These are phyloP conservation scores for Xylariaceae sp. DNA, from an alignment of 2,329 filamentous ascomycete genomes.

Conservation along the genomic window DNA sequence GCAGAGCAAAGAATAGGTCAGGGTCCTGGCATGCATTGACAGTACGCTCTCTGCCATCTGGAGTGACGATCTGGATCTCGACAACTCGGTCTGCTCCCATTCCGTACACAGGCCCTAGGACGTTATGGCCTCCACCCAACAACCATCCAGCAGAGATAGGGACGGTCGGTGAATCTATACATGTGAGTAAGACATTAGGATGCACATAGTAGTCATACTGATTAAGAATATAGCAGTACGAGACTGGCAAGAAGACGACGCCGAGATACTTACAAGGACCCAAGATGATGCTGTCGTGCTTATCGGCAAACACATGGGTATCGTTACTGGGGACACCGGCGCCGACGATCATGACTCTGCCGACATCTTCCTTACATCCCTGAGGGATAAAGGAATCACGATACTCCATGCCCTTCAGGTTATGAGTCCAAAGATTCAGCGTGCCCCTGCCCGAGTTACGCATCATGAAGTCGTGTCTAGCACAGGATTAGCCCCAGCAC, in stretches of 20 bases:
- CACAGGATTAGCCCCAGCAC: slow-evolving; percentile 2
- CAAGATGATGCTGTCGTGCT: slow-evolving; percentile 19
- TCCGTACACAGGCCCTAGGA: slow-evolving; percentile 33
- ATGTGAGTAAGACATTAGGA: neutral
- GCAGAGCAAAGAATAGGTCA: slow-evolving; percentile 33
- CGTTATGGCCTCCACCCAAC: slow-evolving; percentile 17
- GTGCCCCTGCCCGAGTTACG: slow-evolving; percentile 19
- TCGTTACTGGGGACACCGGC: slow-evolving; percentile 15
- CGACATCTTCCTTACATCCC: slow-evolving; percentile 14
- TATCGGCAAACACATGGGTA: slow-evolving; percentile 17
- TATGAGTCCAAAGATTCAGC: slow-evolving; percentile 21
- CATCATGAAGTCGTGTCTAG: slow-evolving; percentile 20
- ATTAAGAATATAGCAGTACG: neutral
- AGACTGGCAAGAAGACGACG: neutral
- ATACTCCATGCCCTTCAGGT: slow-evolving; percentile 18
- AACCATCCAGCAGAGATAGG: slow-evolving; percentile 19
- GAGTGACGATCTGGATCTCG: slow-evolving; percentile 40
- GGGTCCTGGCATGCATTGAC: slow-evolving; percentile 40
- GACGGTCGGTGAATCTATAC: slow-evolving; percentile 14
- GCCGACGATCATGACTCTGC: slow-evolving; percentile 16
- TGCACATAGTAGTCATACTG: too few relatives aligned
- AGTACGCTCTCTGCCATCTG: slow-evolving; percentile 36
- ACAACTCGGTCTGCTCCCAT: slow-evolving; percentile 46
- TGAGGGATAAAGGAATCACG: slow-evolving; percentile 13
- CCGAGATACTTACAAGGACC: slow-evolving; percentile 7